Conservation (phyloP, 1,284 basidiomycete species). For the Ganoderma leucocontextum region DNA sequence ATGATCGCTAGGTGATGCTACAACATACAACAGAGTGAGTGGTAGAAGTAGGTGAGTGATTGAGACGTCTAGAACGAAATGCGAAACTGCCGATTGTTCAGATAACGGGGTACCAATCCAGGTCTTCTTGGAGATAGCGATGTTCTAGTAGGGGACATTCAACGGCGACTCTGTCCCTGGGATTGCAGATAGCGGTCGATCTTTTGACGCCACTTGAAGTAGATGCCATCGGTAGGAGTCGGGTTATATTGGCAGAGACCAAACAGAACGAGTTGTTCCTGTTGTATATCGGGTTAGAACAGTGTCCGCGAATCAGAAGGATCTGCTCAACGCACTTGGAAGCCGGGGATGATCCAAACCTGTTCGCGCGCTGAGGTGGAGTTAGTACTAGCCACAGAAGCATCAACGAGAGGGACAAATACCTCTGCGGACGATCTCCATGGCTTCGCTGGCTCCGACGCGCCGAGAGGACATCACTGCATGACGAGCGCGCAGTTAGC, state of each 20-base stretch:
- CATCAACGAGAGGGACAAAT: slow-evolving; percentile 26
- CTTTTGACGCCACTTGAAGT: slow-evolving; percentile 65
- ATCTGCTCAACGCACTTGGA: slow-evolving; percentile 44
- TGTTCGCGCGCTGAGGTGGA: slow-evolving; percentile 68
- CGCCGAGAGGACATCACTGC: slow-evolving; percentile 79
- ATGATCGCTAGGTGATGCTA: slow-evolving; percentile 22
- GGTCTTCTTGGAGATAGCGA: neutral
- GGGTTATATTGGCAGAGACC: slow-evolving; percentile 78
- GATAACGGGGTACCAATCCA: neutral
- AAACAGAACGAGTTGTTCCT: slow-evolving; percentile 80
- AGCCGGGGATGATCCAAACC: slow-evolving; percentile 81
- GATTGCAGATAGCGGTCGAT: slow-evolving; percentile 40
- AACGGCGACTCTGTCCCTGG: slow-evolving; percentile 24
- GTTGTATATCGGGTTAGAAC: slow-evolving; percentile 27
- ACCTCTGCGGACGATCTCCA: slow-evolving; percentile 71
- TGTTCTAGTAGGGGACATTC: slow-evolving; percentile 1
- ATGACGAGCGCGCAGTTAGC: slow-evolving; percentile 25
- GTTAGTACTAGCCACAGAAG: slow-evolving; percentile 9
- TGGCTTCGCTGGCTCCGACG: slow-evolving; percentile 64
- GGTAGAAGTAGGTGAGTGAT: slow-evolving; percentile 10
- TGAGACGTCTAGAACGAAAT: slow-evolving; percentile 21
- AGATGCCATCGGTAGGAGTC: slow-evolving; percentile 67
- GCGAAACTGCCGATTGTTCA: neutral
- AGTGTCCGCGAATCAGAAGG: neutral
- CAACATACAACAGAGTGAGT: slow-evolving; percentile 30